Percentiles rank a stretch among this genome's conserved stretches.
These are phyloP conservation scores for Pseudocercospora vitis DNA, from an alignment of 2,329 filamentous ascomycete species.

Conservation along the genomic window DNA sequence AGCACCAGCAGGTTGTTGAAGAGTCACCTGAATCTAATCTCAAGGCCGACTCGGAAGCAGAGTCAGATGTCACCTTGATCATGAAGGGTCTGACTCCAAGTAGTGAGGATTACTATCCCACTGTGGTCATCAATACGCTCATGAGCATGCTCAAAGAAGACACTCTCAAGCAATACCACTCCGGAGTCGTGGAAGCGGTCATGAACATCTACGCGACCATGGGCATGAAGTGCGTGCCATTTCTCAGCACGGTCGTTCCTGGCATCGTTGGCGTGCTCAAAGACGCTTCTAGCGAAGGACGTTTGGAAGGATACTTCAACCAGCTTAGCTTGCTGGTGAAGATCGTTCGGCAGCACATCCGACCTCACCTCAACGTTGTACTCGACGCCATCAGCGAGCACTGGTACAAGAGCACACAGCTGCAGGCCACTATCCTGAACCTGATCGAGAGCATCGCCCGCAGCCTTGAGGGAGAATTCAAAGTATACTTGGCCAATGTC, in stretches of 20 bases:
- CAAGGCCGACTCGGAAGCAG: constrained; percentile 62
- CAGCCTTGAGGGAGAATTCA: constrained; percentile 95
- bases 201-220: constrained; percentile 99
- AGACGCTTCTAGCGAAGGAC: constrained; percentile 65
- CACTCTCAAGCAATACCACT: constrained; percentile 87
- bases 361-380: constrained; percentile 84
- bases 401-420: constrained; percentile 76
- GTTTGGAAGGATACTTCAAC: constrained; percentile 92
- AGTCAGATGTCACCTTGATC: constrained; percentile 94
- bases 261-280: constrained; percentile 89
- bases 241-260: constrained; percentile 89
- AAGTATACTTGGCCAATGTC: constrained; percentile 85
- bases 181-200: constrained; percentile 91
- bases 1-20: constrained; percentile 92
- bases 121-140: constrained; percentile 93
- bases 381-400: constrained; percentile 84
- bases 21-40: constrained; percentile 78
- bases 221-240: constrained; percentile 92
- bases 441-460: constrained; percentile 91
- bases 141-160: constrained; percentile 88
- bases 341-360: constrained; percentile 94
- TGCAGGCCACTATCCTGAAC: constrained; percentile 88
- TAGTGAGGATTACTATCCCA: constrained; percentile 97
- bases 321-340: constrained; percentile 89
- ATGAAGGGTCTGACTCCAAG: constrained; percentile 97